Evolutionary conservation across 2,329 filamentous ascomycete species (phyloP), one percentile per base, ranked within the genome.

Genomic region (Botryotinia calthae): DNA sequence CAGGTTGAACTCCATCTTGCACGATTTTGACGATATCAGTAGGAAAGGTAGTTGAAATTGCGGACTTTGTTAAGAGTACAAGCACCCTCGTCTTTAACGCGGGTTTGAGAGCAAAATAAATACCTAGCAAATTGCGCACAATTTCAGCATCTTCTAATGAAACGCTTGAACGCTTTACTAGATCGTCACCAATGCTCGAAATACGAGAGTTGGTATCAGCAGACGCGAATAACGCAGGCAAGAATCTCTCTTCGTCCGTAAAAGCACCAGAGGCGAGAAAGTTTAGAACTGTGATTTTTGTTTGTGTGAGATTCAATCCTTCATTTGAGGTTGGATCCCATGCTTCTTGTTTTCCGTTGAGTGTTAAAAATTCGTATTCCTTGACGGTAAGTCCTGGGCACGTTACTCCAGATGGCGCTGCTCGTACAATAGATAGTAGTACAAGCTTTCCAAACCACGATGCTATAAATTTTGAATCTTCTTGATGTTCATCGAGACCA

Each of bases 201-300:
- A 98, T 90, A 14, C 91, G 88, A 51, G 91, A 93, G 76, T 98
- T 96, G 1, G 90, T 84, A 82, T 95, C 95, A 0, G 94, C 91
- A 40, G 94, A 91, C 8, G 95, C 94, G 80, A 93, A 94, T 1
- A 98, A 83, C 0, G 94, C 92, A 0, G 95, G 92, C 20, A 98
- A 82, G 77, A 98, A 94, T 46, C 94, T 90, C 79, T 98, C 93
- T 0, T 89, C 83, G 74, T 98, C 94, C 0, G 85, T 90, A 81
- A 99, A 98, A 10, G 95, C 90, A 7, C 93, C 94, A 79, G 93
- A 97, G 4, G 92, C 90, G 31, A 99, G 84, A 71, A 98, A 90
- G 34, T 86, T 88, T 8, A 91, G 86, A 8, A 89, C 88, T 64
- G 90, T 88, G 6, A 89, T 86, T 79, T 95, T 94, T 6, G 90